Evolutionary conservation across 164 flowering plant genomes (phyloP).

Genomic region (Macadamia tetraphylla): DNA sequence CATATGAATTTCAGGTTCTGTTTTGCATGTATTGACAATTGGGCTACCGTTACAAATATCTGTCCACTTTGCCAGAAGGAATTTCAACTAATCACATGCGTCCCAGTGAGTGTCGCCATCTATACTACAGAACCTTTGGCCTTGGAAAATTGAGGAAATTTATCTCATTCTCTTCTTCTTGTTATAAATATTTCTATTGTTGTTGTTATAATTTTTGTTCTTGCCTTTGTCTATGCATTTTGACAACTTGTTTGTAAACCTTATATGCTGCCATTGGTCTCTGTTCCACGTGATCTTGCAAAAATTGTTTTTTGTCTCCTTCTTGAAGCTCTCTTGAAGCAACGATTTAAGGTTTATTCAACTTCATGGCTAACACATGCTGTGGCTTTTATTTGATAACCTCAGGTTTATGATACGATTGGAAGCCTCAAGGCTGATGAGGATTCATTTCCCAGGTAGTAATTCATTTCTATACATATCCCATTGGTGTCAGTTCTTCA

Average conservation of each 20-base stretch:
- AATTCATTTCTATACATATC: neutral
- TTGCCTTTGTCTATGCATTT: neutral
- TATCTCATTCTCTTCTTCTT: neutral
- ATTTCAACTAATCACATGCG: conserved; percentile 87
- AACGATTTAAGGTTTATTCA: neutral
- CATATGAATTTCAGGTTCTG: conserved; percentile 71
- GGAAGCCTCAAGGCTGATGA: conserved; percentile 66
- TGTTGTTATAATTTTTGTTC: neutral
- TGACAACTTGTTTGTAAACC: neutral
- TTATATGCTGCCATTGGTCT: neutral
- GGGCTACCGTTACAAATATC: conserved; percentile 92
- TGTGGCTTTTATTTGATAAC: conserved; percentile 15
- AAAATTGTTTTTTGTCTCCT: neutral
- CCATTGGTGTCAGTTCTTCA: neutral
- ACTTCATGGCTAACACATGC: conserved; percentile 3
- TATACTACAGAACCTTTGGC: neutral
- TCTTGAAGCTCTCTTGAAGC: neutral
- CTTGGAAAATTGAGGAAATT: neutral
- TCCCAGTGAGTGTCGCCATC: conserved; percentile 65
- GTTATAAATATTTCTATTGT: neutral
- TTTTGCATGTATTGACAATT: conserved; percentile 94
- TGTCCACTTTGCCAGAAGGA: conserved; percentile 97
- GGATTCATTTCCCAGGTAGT: conserved; percentile 55
- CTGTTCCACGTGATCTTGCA: neutral
- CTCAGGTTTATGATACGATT: conserved; percentile 84